Base-by-base conservation (phyloP, 257 asterid genomes). In the Gynochthodes officinalis region DNA sequence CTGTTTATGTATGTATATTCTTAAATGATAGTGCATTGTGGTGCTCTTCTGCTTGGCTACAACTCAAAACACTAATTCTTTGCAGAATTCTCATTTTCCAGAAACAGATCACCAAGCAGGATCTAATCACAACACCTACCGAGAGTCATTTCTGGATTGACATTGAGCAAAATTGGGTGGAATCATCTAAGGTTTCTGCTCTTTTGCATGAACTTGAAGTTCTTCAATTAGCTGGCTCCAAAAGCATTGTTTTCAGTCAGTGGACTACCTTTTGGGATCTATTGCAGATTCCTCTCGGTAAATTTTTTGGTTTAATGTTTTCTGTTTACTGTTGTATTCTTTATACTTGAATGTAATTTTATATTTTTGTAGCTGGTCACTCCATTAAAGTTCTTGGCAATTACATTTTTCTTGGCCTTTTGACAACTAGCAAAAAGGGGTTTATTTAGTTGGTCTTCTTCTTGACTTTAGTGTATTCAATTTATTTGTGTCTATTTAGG, bases 261-360 rank as follows among this genome's bases (percentile, higher is more conserved):
- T 94, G 99, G 99, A 91, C 99, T 76, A 96, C 97, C 72, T 94
- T 94, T 80, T 78, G 91, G 81, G 99, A 94, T 82, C 88, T 94
- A 40, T 48, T 94, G 86, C 95, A 94, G 87, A 86, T 94, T 88
- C 95, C 97, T 82, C 92, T 93, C 82, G 96, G 98, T 93, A 83
- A 63, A 46, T 40, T 35, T 67, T 21, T 39, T 62, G n/a, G n/a
- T n/a, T n/a, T n/a, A n/a, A n/a, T 33, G 3, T 63, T 40, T 69
- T n/a, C 67, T n/a, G 13, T 61, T 72, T 58, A 46, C 21, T 35
- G 27, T 59, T 79, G 44, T 70, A n/a, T 12, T 49, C 73, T 65
- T n/a, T 4, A 21, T 16, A 19, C 3, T 21, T 7, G 11, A 33
- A 18, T 32, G 46, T 35, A 13, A 9, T 9, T 46, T 46, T 28